Conservation (phyloP, 805 yeast species). For the Candida ponderosae region DNA sequence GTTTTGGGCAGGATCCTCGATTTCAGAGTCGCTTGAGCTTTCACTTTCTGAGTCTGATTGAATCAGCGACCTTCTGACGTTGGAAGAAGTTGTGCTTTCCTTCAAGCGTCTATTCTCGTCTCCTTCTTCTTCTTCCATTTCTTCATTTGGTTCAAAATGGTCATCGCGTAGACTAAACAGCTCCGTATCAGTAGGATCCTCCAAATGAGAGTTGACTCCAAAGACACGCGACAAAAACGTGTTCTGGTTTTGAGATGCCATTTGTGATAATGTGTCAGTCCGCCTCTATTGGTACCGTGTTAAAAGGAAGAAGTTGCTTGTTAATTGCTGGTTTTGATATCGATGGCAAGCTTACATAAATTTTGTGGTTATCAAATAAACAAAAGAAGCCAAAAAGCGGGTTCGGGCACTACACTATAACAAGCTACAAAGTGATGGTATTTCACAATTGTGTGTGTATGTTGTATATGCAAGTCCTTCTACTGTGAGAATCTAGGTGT, state of each 20-base stretch:
- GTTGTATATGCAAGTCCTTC: too few species aligned
- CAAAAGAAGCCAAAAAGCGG: too few species aligned
- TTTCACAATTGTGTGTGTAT: too few species aligned
- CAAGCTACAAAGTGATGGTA: too few species aligned
- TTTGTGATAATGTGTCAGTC: constrained; percentile 9
- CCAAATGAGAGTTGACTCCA: constrained; percentile 33
- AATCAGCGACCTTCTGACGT: constrained; percentile 12
- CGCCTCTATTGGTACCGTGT: too few species aligned
- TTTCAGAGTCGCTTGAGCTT: neutral
- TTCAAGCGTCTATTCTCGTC: neutral
- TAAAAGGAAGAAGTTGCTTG: too few species aligned
- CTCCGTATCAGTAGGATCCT: constrained; percentile 12
- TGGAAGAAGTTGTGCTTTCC: neutral
- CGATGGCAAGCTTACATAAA: too few species aligned
- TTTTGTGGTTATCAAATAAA: too few species aligned
- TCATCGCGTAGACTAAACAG: constrained; percentile 10
- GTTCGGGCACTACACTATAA: too few species aligned
- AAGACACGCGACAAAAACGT: constrained; percentile 60
- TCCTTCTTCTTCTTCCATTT: constrained; percentile 1
- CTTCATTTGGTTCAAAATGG: constrained; percentile 1
- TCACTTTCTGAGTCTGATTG: constrained; percentile 14
- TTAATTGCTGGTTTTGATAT: too few species aligned
- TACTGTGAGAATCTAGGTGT: constrained; percentile 38
- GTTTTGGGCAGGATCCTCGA: neutral
- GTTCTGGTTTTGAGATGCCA: constrained; percentile 23